phyloP scores from a whole-genome alignment of 768 basidiomycete species.

The Phlebiopsis flavidoalba region DNA sequence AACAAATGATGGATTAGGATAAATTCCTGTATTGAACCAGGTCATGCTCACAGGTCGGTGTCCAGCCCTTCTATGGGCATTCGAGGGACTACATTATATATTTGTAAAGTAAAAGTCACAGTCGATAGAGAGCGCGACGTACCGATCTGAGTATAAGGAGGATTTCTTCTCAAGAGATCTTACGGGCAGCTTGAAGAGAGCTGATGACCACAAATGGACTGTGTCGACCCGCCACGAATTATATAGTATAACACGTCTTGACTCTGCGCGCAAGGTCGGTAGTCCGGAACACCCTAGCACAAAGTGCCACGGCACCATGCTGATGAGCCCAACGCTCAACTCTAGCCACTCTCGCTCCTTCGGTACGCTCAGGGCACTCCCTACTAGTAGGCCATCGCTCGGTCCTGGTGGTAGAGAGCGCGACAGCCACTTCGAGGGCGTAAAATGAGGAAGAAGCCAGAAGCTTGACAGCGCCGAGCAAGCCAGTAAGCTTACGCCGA shows the following conservation, averaged over 20 bases:
- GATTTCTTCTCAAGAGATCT: conserved; percentile 40
- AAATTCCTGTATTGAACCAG: not conserved
- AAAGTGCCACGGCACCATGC: conserved; percentile 6
- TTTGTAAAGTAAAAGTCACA: not conserved
- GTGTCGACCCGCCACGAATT: conserved; percentile 22
- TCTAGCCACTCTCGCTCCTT: conserved; percentile 7
- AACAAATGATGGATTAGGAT: not conserved
- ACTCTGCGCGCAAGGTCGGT: not conserved
- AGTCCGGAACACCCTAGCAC: not conserved
- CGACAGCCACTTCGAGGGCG: not conserved
- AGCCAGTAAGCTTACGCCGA: not conserved
- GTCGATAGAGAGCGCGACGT: not conserved
- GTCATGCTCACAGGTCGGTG: conserved; percentile 5
- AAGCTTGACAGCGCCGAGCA: not conserved
- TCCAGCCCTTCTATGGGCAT: conserved; percentile 15
- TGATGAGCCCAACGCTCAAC: conserved; percentile 1
- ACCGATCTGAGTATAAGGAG: conserved; percentile 33
- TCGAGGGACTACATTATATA: not conserved
- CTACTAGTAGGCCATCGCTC: conserved; percentile 17
- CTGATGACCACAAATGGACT: conserved; percentile 32
- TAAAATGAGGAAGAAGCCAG: not conserved
- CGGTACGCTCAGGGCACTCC: conserved; percentile 19
- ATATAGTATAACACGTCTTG: conserved; percentile 6
- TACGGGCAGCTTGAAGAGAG: conserved; percentile 26
- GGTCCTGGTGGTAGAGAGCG: conserved; percentile 25